These are phyloP conservation scores for Penicillium psychrosexuale DNA, from an alignment of 2,329 filamentous ascomycete species.

Conservation along the genomic window DNA sequence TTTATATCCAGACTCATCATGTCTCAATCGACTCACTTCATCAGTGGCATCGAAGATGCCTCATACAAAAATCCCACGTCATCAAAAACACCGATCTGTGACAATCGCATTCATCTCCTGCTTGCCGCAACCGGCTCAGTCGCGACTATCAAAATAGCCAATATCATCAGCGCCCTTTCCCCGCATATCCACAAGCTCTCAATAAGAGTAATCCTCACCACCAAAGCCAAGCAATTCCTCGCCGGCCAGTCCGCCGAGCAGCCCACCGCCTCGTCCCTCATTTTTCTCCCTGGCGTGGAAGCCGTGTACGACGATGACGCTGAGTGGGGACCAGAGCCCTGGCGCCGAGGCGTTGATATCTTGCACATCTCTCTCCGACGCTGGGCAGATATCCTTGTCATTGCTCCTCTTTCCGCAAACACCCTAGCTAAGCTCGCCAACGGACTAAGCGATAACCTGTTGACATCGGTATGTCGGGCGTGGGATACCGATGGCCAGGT, in stretches of 20 bases:
- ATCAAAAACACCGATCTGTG: not conserved
- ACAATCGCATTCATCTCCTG: conserved; percentile 30
- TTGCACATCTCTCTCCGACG: conserved; percentile 81
- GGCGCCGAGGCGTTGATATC: conserved; percentile 70
- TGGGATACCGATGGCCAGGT: conserved; percentile 70
- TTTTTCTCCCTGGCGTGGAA: conserved; percentile 65
- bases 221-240: conserved; percentile 70
- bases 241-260: conserved; percentile 72
- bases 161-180: conserved; percentile 54
- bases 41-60: not conserved
- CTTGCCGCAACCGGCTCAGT: conserved; percentile 68
- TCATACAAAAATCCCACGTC: not conserved
- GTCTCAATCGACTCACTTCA: not conserved
- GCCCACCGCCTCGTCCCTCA: conserved; percentile 60
- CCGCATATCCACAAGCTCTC: conserved; percentile 53
- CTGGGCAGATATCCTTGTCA: conserved; percentile 74
- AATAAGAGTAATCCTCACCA: conserved; percentile 75
- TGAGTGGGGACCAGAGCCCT: conserved; percentile 71
- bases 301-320: conserved; percentile 73
- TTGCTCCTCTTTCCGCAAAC: conserved; percentile 83
- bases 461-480: conserved; percentile 69
- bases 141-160: conserved; percentile 74
- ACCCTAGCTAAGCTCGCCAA: conserved; percentile 74
- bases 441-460: conserved; percentile 71
- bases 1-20: not conserved